Conservation (phyloP, 140 eudicot species). For the Cichorium intybus region DNA sequence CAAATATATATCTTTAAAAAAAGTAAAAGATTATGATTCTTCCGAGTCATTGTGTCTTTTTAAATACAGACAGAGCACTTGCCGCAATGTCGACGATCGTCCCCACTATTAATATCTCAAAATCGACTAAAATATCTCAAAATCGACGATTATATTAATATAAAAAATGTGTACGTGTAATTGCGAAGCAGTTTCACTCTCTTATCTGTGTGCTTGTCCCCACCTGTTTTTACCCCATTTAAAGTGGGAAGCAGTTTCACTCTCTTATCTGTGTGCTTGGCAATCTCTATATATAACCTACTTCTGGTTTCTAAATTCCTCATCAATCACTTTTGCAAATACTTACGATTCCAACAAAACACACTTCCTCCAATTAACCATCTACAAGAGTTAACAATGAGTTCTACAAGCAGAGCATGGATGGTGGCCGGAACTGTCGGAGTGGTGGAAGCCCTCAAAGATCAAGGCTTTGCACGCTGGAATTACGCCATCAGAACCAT, state of each 20-base stretch:
- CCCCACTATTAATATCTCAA: too few species aligned
- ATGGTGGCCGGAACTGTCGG: constrained; percentile 55
- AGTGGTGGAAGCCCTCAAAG: constrained; percentile 50
- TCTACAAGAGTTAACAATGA: neutral
- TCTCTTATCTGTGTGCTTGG: neutral
- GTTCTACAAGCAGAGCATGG: constrained; percentile 43
- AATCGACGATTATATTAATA: too few species aligned
- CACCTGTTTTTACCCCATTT: neutral
- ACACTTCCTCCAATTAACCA: neutral
- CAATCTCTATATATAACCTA: neutral
- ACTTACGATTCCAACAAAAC: neutral
- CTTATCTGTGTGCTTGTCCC: too few species aligned
- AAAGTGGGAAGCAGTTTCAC: neutral
- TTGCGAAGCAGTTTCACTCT: too few species aligned
- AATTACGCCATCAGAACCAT: constrained; percentile 43
- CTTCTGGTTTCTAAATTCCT: neutral
- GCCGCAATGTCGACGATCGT: too few species aligned
- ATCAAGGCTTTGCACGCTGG: constrained; percentile 61
- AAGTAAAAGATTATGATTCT: too few species aligned
- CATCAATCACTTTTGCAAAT: neutral
- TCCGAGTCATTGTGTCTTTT: too few species aligned
- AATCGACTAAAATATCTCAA: too few species aligned
- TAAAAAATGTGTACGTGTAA: too few species aligned
- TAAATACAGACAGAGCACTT: too few species aligned
- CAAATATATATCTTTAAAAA: too few species aligned